Conservation (phyloP, 169 alveolate genomes). For the Neospora caninum region DNA sequence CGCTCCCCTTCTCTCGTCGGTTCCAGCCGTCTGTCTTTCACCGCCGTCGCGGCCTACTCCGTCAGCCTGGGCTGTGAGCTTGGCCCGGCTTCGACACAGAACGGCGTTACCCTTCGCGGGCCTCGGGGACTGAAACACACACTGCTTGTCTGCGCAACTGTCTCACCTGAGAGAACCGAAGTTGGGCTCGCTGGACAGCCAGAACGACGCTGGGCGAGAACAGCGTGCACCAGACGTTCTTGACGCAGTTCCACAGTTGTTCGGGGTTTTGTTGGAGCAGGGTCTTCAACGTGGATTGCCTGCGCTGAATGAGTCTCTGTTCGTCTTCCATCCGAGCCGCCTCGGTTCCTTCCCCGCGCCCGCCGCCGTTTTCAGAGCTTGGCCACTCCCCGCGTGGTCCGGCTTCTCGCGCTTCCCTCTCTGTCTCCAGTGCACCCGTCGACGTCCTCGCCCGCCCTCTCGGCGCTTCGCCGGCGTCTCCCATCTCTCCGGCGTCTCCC, state of each 20-base stretch:
- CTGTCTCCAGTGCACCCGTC: not conserved
- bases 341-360: not conserved
- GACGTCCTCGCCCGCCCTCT: not conserved
- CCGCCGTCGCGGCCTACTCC: too few relatives aligned
- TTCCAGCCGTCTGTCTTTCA: too few relatives aligned
- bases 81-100: too few relatives aligned
- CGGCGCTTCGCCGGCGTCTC: not conserved
- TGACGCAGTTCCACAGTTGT: slow-evolving; percentile 15
- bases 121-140: too few relatives aligned
- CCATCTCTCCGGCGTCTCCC: too few relatives aligned
- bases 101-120: too few relatives aligned
- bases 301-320: not conserved
- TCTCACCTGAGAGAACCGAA: slow-evolving; percentile 49
- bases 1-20: too few relatives aligned
- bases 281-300: not conserved
- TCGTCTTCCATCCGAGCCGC: not conserved
- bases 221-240: slow-evolving; percentile 53
- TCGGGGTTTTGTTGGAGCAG: slow-evolving; percentile 47
- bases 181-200: slow-evolving; percentile 55
- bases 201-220: slow-evolving; percentile 66
- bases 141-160: too few relatives aligned
- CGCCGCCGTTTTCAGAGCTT: not conserved
- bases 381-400: not conserved
- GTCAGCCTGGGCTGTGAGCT: too few relatives aligned
- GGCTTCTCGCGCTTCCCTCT: not conserved